Percentiles rank a stretch among this genome's conserved stretches.
These are phyloP conservation scores for Solanum commersonii DNA, from an alignment of 257 asterid genomes.

Conservation along the genomic window DNA sequence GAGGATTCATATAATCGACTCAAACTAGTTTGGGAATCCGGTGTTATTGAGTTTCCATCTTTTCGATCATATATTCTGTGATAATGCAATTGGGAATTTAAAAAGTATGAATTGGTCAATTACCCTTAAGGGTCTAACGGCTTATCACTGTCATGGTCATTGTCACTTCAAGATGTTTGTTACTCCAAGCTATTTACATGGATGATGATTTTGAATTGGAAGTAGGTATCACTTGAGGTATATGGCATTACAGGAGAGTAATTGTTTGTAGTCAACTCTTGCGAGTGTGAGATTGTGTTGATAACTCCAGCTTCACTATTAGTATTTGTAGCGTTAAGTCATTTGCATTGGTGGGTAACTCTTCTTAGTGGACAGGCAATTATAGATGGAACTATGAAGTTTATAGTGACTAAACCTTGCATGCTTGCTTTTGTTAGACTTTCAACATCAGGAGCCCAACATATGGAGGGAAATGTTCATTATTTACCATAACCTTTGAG, in stretches of 20 bases:
- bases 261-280: background rate
- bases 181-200: background rate
- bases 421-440: background rate
- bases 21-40: background rate
- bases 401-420: background rate
- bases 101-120: background rate
- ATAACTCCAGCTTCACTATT: background rate
- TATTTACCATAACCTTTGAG: background rate
- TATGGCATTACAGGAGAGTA: background rate
- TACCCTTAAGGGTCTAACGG: background rate
- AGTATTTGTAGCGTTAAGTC: background rate
- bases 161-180: background rate
- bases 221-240: background rate
- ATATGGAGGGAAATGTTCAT: background rate
- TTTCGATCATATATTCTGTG: background rate
- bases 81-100: background rate
- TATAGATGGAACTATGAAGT: background rate
- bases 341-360: background rate
- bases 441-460: background rate
- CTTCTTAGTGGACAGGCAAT: background rate
- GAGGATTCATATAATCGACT: background rate
- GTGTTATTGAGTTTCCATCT: background rate
- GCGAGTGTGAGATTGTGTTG: background rate
- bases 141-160: background rate
- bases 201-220: background rate